Evolutionary conservation across 1,284 basidiomycete genomes (phyloP).

Genomic region (Leccinum proliferum): DNA sequence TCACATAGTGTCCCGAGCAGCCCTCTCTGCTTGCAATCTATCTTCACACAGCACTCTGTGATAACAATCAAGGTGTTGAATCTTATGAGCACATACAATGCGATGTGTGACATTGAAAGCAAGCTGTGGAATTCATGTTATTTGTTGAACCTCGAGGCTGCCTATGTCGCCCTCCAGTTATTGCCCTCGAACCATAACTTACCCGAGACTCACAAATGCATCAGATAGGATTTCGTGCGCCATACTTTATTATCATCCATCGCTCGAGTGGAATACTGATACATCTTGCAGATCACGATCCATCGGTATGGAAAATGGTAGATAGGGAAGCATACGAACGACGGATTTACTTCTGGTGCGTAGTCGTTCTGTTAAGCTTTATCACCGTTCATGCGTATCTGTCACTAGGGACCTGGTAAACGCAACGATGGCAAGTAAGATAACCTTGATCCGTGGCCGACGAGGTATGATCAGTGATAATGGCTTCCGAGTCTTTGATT

Average conservation of each 20-base stretch:
- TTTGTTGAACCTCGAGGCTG: constrained; percentile 38
- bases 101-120: constrained; percentile 46
- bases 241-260: neutral
- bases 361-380: neutral
- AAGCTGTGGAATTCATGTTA: constrained; percentile 43
- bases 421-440: constrained; percentile 35
- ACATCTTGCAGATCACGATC: constrained; percentile 42
- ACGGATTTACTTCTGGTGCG: constrained; percentile 46
- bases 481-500: constrained; percentile 3
- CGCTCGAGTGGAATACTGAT: constrained; percentile 4
- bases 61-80: constrained; percentile 45
- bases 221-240: constrained; percentile 47
- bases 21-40: constrained; percentile 39
- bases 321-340: constrained; percentile 50
- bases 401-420: constrained; percentile 31
- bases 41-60: constrained; percentile 38
- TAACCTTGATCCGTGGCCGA: neutral
- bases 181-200: constrained; percentile 6
- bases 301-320: constrained; percentile 44
- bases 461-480: constrained; percentile 20
- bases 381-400: neutral
- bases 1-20: constrained; percentile 43
- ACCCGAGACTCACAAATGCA: constrained; percentile 1
- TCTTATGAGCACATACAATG: constrained; percentile 49
- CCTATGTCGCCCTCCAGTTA: constrained; percentile 42